Conservation (phyloP, 306 rosid species). For the Ormosia emarginata region DNA sequence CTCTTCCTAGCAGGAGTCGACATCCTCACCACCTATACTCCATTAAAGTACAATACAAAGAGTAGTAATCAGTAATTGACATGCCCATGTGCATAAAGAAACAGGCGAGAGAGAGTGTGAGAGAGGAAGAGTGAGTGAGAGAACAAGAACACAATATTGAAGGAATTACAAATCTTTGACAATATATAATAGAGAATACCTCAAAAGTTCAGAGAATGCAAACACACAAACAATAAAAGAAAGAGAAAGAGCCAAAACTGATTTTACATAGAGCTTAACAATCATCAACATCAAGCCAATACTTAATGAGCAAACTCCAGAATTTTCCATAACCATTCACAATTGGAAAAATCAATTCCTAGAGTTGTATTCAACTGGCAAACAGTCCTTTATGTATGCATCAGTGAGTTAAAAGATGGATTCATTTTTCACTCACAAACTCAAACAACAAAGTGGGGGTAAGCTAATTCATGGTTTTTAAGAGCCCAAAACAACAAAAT, state of each 20-base stretch:
- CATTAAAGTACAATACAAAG: constrained; percentile 20
- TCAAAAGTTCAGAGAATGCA: background rate
- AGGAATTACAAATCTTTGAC: background rate
- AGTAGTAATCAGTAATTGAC: background rate
- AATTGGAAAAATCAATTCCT: background rate
- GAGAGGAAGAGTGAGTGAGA: too few relatives aligned
- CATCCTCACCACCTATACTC: constrained; percentile 73
- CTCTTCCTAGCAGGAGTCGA: constrained; percentile 92
- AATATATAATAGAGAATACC: background rate
- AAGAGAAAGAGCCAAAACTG: background rate
- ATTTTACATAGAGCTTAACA: background rate
- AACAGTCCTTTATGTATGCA: background rate
- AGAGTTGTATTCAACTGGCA: background rate
- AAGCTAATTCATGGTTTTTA: background rate
- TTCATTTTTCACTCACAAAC: background rate
- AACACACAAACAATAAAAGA: background rate
- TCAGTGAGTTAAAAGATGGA: background rate
- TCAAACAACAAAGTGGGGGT: background rate
- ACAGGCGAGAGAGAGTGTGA: background rate
- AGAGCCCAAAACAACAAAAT: background rate
- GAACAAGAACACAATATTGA: background rate
- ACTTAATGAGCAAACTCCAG: background rate
- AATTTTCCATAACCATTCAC: constrained; percentile 4
- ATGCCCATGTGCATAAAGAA: background rate
- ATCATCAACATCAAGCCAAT: constrained; percentile 11